Conservation (phyloP, 116 monocot species). For the Zostera marina region DNA sequence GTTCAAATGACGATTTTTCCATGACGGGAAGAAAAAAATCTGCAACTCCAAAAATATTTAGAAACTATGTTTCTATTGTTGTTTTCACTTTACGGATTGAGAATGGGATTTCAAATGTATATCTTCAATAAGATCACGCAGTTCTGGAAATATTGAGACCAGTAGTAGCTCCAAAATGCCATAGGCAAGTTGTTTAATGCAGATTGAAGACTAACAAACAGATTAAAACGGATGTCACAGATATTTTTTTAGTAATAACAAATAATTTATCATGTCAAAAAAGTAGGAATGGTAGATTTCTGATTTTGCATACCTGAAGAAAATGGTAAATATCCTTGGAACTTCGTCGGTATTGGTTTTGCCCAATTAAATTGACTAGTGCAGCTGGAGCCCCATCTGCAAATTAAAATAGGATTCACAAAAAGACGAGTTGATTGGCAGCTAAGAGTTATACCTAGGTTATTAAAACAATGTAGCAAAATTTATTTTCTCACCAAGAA, state of each 20-base stretch:
- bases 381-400: constrained; percentile 75
- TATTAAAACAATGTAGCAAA: background rate
- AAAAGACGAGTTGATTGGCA: background rate
- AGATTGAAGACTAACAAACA: constrained; percentile 41
- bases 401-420: background rate
- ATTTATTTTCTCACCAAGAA: constrained; percentile 46
- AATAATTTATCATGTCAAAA: background rate
- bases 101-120: constrained; percentile 29
- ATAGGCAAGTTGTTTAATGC: constrained; percentile 73
- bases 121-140: constrained; percentile 36
- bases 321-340: constrained; percentile 77
- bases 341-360: constrained; percentile 47
- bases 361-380: constrained; percentile 71
- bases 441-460: background rate
- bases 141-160: constrained; percentile 55
- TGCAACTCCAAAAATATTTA: background rate
- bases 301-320: constrained; percentile 39
- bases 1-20: too few relatives aligned
- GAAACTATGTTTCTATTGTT: background rate
- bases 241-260: background rate
- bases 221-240: background rate
- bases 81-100: background rate
- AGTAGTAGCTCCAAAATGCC: constrained; percentile 46
- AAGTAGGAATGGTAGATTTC: background rate
- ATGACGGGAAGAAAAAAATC: too few relatives aligned